A percentile compares a stretch with the other conserved stretches of the same genome.
Evolutionary conservation across 1,284 basidiomycete species (phyloP).

Genomic region (Trametes hirsuta): DNA sequence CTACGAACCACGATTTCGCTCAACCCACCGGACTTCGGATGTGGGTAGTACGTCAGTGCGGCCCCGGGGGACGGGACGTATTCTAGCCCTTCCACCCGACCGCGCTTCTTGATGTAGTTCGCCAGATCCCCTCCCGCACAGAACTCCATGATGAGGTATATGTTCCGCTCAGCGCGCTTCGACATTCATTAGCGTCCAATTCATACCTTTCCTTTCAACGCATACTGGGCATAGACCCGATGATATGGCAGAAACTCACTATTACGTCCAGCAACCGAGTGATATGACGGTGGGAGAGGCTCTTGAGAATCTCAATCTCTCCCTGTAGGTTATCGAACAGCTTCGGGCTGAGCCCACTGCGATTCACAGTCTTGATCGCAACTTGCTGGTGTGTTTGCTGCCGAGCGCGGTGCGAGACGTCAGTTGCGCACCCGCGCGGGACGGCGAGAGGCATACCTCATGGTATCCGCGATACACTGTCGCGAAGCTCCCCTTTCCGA

Average conservation of each 20-base stretch:
- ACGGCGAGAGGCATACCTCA: conserved; percentile 56
- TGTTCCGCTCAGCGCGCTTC: conserved; percentile 90
- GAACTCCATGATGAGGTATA: conserved; percentile 98
- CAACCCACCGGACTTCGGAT: conserved; percentile 89
- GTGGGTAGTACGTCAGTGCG: conserved; percentile 83
- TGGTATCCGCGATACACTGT: conserved; percentile 95
- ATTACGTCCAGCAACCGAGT: conserved; percentile 94
- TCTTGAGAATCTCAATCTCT: conserved; percentile 97
- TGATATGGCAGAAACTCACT: conserved; percentile 42
- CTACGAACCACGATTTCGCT: conserved; percentile 91
- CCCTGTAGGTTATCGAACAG: conserved; percentile 96
- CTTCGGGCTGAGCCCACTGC: conserved; percentile 88
- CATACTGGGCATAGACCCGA: not conserved
- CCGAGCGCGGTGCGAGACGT: not conserved
- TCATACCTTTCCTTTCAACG: conserved; percentile 37
- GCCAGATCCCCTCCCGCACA: conserved; percentile 96
- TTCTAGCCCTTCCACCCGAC: conserved; percentile 83
- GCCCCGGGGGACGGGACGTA: conserved; percentile 71
- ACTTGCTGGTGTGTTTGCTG: conserved; percentile 80
- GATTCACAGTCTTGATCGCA: conserved; percentile 95
- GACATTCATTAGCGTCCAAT: not conserved
- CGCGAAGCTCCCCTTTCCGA: conserved; percentile 93
- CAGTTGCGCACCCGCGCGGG: not conserved
- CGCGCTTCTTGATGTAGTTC: conserved; percentile 94
- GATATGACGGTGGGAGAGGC: conserved; percentile 91